Evolutionary conservation across 169 alveolate species (phyloP).

Genomic region (Plasmodium cynomolgi): DNA sequence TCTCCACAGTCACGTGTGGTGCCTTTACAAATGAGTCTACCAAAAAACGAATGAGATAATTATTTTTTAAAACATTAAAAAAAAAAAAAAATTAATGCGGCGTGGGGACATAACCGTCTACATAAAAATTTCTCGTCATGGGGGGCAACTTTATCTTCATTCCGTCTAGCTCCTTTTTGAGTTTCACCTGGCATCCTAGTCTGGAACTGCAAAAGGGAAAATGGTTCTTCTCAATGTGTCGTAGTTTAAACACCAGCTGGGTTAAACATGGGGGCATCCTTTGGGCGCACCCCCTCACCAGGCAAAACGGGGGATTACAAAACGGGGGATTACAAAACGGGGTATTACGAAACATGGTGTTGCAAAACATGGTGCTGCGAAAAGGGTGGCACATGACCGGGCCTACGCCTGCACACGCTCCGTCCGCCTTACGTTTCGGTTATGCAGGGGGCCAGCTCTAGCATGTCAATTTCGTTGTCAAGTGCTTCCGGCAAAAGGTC

Average conservation of each 20-base stretch:
- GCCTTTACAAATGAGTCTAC: not conserved
- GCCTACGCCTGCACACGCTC: not conserved
- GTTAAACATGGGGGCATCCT: not conserved
- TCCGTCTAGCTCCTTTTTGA: conserved; percentile 88
- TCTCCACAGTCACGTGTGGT: not conserved
- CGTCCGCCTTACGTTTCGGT: conserved; percentile 89
- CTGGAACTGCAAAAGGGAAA: conserved; percentile 86
- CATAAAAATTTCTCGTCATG: conserved; percentile 94
- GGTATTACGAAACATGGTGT: not conserved
- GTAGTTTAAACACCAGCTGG: not conserved
- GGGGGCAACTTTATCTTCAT: conserved; percentile 90
- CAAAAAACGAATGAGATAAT: not conserved
- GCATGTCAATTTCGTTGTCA: conserved; percentile 95
- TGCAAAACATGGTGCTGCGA: no score
- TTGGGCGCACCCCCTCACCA: not conserved
- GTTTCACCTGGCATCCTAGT: conserved; percentile 94
- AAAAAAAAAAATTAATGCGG: conserved; percentile 88
- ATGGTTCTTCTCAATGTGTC: not conserved
- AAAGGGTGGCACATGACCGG: not conserved
- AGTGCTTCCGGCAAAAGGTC: conserved; percentile 90
- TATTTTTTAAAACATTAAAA: conserved; percentile 17
- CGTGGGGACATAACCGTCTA: conserved; percentile 95
- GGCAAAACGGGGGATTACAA: not conserved
- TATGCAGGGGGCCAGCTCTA: conserved; percentile 96
- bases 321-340: not conserved